These are phyloP conservation scores for Penicillium fuscoglaucum DNA, from an alignment of 2,329 filamentous ascomycete genomes.

Conservation along the genomic window DNA sequence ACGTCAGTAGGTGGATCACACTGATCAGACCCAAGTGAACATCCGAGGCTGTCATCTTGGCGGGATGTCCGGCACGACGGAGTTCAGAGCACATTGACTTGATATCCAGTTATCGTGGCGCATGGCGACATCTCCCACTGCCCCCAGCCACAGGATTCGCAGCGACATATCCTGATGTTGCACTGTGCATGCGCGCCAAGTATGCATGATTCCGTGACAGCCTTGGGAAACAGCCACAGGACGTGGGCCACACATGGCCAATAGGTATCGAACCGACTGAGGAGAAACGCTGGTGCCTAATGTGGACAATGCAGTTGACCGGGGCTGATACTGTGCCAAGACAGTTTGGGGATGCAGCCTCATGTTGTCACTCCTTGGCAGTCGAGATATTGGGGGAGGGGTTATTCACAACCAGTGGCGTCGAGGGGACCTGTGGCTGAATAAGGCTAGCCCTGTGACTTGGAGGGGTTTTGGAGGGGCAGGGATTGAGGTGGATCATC, in stretches of 20 bases:
- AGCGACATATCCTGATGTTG: constrained; percentile 14
- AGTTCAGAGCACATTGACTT: not conserved
- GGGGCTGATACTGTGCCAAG: constrained; percentile 7
- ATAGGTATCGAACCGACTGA: not conserved
- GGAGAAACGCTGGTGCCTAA: constrained; percentile 25
- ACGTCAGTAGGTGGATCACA: not conserved
- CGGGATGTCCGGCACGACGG: not conserved
- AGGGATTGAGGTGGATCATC: not conserved
- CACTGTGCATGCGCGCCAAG: constrained; percentile 21
- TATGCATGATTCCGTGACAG: constrained; percentile 3
- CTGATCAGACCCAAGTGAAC: not conserved
- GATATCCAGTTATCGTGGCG: constrained; percentile 17
- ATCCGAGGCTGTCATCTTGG: not conserved
- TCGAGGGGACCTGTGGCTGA: constrained; percentile 5
- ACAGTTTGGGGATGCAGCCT: constrained; percentile 9
- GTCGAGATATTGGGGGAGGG: not conserved
- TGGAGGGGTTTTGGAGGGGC: not conserved
- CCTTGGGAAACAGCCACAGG: constrained; percentile 4
- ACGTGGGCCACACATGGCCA: not conserved
- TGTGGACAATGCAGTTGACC: not conserved
- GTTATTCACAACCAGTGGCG: constrained; percentile 1
- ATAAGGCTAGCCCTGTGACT: constrained; percentile 12
- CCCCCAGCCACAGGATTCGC: constrained; percentile 18
- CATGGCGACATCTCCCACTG: constrained; percentile 11
- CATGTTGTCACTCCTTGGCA: constrained; percentile 16